phyloP scores from a whole-genome alignment of 1,284 basidiomycete genomes.

The Erythrobasidium hasegawianum region DNA sequence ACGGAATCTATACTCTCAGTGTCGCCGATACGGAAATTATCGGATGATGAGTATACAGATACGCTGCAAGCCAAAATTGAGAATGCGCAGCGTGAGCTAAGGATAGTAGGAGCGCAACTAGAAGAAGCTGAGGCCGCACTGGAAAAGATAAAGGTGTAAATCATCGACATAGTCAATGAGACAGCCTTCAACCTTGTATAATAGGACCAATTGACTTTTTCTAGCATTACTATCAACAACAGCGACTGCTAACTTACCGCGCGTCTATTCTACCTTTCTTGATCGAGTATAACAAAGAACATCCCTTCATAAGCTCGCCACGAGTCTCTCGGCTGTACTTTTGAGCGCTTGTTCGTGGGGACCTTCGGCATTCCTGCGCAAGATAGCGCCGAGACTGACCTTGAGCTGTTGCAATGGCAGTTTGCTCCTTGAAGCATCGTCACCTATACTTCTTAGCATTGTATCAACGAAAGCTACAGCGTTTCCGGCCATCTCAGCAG shows the following conservation, averaged over 20 bases:
- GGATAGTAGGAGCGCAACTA: conserved; percentile 8
- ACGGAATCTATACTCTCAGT: conserved; percentile 26
- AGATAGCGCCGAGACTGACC: conserved; percentile 5
- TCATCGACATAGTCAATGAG: no score
- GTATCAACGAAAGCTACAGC: conserved; percentile 17
- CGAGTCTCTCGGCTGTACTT: not conserved
- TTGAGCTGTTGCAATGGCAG: conserved; percentile 5
- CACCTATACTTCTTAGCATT: conserved; percentile 3
- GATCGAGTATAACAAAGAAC: not conserved
- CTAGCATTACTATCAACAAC: not conserved
- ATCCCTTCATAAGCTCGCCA: not conserved
- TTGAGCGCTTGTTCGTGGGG: conserved; percentile 10
- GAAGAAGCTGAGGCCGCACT: conserved; percentile 3
- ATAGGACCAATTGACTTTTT: no score
- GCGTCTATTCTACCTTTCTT: not conserved
- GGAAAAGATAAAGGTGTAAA: not conserved
- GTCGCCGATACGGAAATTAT: conserved; percentile 24
- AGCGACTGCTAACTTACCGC: not conserved
- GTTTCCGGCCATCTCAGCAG: conserved; percentile 23
- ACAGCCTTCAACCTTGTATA: no score
- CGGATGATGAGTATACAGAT: conserved; percentile 26
- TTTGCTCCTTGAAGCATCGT: not conserved
- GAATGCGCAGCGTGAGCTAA: conserved; percentile 6
- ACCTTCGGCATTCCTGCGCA: not conserved
- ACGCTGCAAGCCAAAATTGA: conserved; percentile 11